Evolutionary conservation across 2,329 filamentous ascomycete genomes (phyloP).

Genomic region (Neopestalotiopsis sp.): DNA sequence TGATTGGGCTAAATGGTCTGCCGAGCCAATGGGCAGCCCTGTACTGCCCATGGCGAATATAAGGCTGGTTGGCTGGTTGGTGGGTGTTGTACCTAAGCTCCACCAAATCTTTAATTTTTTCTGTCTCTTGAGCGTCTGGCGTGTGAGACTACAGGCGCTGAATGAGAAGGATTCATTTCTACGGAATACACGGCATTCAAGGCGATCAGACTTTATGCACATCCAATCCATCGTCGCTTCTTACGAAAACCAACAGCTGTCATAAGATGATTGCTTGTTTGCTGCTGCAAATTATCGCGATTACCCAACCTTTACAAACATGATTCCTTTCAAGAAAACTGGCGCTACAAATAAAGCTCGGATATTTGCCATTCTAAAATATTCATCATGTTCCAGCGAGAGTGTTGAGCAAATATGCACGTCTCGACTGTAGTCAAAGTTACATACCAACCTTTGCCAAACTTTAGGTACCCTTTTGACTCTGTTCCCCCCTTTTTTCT

Average conservation of each 20-base stretch:
- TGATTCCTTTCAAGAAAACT: too few relatives aligned
- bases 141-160: background rate
- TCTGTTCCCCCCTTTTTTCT: background rate
- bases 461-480: background rate
- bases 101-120: background rate
- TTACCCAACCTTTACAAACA: too few relatives aligned
- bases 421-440: background rate
- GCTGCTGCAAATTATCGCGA: too few relatives aligned
- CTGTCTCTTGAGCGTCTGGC: background rate
- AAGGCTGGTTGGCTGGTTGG: slow-evolving; percentile 21
- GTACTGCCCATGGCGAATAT: slow-evolving; percentile 21
- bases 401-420: background rate
- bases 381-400: background rate
- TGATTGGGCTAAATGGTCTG: slow-evolving; percentile 9
- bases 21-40: slow-evolving; percentile 19
- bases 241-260: too few relatives aligned
- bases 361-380: background rate
- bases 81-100: background rate
- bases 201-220: too few relatives aligned
- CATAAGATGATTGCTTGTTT: too few relatives aligned
- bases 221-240: too few relatives aligned
- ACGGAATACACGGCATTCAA: too few relatives aligned
- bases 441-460: background rate
- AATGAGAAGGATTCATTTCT: too few relatives aligned
- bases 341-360: too few relatives aligned